phyloP scores from a whole-genome alignment of 441 rosid genomes.

The Croton laevigatus region DNA sequence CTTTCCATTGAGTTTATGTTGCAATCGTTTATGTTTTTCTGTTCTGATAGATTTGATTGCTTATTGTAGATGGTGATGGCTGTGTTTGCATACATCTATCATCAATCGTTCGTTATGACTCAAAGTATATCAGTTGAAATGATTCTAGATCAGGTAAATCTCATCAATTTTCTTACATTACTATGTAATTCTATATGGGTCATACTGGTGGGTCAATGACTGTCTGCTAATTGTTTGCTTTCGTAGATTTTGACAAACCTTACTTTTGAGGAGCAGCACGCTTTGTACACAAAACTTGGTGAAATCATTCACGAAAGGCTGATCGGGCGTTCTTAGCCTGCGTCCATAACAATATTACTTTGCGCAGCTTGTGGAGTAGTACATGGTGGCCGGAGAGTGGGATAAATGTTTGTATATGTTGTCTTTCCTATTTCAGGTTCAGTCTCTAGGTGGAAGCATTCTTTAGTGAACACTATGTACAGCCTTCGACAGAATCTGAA shows the following conservation, averaged over 20 bases:
- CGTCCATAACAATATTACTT: neutral
- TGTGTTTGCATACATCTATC: constrained; percentile 87
- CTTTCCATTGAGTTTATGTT: neutral
- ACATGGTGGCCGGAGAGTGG: constrained; percentile 11
- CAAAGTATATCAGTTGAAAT: constrained; percentile 60
- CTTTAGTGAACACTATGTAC: constrained; percentile 29
- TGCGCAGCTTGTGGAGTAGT: constrained; percentile 1
- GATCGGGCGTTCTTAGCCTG: constrained; percentile 23
- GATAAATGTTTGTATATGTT: constrained; percentile 25
- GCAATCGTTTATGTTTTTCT: neutral
- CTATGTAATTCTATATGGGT: neutral
- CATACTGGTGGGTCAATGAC: neutral
- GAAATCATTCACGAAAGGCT: constrained; percentile 56
- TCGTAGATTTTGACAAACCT: constrained; percentile 57
- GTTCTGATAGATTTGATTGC: neutral
- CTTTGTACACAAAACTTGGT: constrained; percentile 58
- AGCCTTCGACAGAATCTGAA: constrained; percentile 20
- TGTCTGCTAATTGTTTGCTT: neutral
- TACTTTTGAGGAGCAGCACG: constrained; percentile 68
- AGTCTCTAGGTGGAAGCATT: constrained; percentile 22
- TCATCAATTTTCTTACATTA: neutral
- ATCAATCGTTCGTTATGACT: constrained; percentile 68
- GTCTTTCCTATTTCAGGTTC: constrained; percentile 17
- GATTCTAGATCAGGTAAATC: constrained; percentile 66
- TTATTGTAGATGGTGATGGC: constrained; percentile 90